Evolutionary conservation across 2,329 filamentous ascomycete species (phyloP), one percentile per base, ranked within the genome.

Genomic region (Passalora sequoiae): DNA sequence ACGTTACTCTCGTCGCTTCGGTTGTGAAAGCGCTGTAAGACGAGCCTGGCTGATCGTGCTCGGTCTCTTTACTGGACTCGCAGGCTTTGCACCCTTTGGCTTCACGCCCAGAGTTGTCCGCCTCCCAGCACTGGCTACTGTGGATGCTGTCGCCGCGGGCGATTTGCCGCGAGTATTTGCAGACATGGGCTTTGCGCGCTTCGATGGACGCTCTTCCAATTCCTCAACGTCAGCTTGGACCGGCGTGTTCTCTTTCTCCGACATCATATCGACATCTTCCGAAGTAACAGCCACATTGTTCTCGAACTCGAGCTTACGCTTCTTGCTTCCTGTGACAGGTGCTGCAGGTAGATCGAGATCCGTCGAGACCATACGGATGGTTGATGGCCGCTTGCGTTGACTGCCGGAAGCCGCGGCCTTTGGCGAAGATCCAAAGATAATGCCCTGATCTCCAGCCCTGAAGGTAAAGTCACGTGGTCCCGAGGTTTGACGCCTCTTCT

Each of bases 381-480:
- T 63, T 21, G 68, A 44, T 6, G 47, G 44, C 4, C 53, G 65
- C 44, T 69, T 69, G n/a, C n/a, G n/a, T n/a, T n/a, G n/a, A 13
- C 48, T 49, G 17, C 40, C 47, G 24, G 49, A 46, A 19, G 51
- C 46, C 21, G 52, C 57, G 16, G 60, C 60, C 5, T 64, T 60
- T 4, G 63, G 58, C 5, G 60, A 60, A 10, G 65, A 60, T 10
- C 63, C 66, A 44, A 75, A 75, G 17, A 64, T 61, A 49, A 74
- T 68, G 15, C 61, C 58, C 40, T 66, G 65, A 24, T 46, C 47
- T 47, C 65, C 66, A 19, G 70, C 67, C 47, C 70, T 62, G 64
- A 76, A 73, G 4, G 70, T 74, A 57, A 75, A 75, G 43, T 69
- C 62, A 17, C 63, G 62, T 5, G 68, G 62, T 1, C 60, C 63